Evolutionary conservation across 768 basidiomycete genomes (phyloP).

Genomic region (Pleurotus sapidus): DNA sequence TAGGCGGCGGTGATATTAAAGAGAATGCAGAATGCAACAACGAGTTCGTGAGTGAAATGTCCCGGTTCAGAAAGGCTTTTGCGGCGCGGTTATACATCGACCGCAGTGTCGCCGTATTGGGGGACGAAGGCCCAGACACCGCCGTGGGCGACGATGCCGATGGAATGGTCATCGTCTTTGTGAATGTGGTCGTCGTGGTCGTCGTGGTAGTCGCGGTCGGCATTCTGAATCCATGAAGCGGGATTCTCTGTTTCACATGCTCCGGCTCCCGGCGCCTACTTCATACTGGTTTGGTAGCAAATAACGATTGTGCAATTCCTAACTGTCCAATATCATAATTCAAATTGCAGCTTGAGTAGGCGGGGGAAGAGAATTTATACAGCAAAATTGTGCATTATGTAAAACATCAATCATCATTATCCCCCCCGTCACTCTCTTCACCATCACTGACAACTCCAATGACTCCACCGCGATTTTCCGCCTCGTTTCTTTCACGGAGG

Average conservation of each 20-base stretch:
- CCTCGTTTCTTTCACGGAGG: constrained; percentile 46
- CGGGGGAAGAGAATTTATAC: background rate
- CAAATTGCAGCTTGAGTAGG: background rate
- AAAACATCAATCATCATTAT: constrained; percentile 13
- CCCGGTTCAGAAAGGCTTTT: constrained; percentile 74
- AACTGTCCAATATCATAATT: too few relatives aligned
- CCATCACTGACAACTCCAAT: constrained; percentile 68
- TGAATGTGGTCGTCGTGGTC: constrained; percentile 45
- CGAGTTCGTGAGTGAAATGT: constrained; percentile 62
- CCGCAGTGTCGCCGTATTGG: constrained; percentile 52
- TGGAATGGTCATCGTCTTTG: constrained; percentile 11
- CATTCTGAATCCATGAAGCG: constrained; percentile 28
- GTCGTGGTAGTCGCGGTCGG: constrained; percentile 53
- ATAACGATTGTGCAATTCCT: too few relatives aligned
- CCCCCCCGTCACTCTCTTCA: constrained; percentile 61
- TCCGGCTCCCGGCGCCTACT: background rate
- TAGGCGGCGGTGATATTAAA: constrained; percentile 43
- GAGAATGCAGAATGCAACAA: constrained; percentile 69
- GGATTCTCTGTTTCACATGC: constrained; percentile 5
- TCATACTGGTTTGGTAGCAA: too few relatives aligned
- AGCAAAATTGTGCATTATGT: background rate
- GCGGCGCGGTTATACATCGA: constrained; percentile 77
- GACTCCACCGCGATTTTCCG: constrained; percentile 48
- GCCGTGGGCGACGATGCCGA: constrained; percentile 13
- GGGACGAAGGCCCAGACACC: constrained; percentile 18